Evolutionary conservation across 352 stramenopile species (phyloP), one percentile per base, ranked within the genome.

Genomic region (Phytophthora kernoviae): DNA sequence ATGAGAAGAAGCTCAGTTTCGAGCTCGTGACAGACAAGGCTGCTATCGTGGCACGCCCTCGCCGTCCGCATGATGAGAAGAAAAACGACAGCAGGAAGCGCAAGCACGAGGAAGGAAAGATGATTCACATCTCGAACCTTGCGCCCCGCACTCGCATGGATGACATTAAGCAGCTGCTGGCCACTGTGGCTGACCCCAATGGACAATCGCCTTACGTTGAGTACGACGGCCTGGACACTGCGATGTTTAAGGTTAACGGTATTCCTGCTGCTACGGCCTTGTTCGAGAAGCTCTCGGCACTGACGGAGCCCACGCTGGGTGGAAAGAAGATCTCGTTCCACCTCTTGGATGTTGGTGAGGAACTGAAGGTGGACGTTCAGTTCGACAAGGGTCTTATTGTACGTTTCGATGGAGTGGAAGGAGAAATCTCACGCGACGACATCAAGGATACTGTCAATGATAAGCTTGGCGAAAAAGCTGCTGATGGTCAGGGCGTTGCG

Each of bases 371-470:
- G 34, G 84, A 93, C 26, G 73, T 96, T 55, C 60, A 88, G 58
- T 94, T 89, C 68, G 81, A 96, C 17, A 76, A 92, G 59, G 88
- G 88, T 5, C 75, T 94, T n/a, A 93, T 96, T 58, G 82, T 97
- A 24, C 71, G 79, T 45, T 90, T 97, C 34, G 75, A 87, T 15
- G 88, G 76, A 18, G 79, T 97, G n/a, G 69, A 83, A 11, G 81
- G 72, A 14, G 78, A 94, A 43, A 68, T 96, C 34, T 93, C 84
- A 30, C 86, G 89, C 39, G 83, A 95, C 54, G 81, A 91, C 41
- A 94, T 97, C 62, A 95, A 97, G 73, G 60, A 93, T 62, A 68
- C 77, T 26, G 79, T 96, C 39, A 94, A 94, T 69, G 80, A 91
- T 39, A 84, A 90, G 66, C 81, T 94, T 34, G 82, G 79, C 15